These are phyloP conservation scores for Monilinia fructicola DNA, from an alignment of 2,329 filamentous ascomycete genomes.

Conservation along the genomic window DNA sequence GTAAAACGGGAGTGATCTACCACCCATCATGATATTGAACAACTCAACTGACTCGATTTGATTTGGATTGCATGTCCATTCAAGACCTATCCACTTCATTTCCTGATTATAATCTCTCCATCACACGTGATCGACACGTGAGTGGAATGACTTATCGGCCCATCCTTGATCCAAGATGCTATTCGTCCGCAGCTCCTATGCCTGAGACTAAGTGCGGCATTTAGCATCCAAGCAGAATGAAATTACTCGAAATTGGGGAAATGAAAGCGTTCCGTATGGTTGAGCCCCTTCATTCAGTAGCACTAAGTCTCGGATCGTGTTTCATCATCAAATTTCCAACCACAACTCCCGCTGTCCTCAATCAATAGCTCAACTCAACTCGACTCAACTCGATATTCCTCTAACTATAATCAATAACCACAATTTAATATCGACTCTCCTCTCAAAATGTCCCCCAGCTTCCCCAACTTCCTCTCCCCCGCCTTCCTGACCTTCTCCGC, in stretches of 20 bases:
- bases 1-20: conserved; percentile 17
- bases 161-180: background rate
- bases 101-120: too few species aligned
- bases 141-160: too few species aligned
- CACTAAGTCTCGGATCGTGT: conserved; percentile 1
- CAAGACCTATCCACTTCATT: conserved; percentile 7
- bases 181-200: background rate
- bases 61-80: conserved; percentile 3
- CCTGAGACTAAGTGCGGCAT: background rate
- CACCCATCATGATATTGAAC: conserved; percentile 8
- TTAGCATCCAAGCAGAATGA: background rate
- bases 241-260: background rate
- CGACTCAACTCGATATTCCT: too few species aligned
- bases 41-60: conserved; percentile 2
- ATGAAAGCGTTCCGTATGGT: background rate
- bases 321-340: background rate
- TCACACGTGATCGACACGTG: conserved; percentile 12
- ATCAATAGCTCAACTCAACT: background rate
- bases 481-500: conserved; percentile 32
- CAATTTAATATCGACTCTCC: background rate
- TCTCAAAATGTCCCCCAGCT: conserved; percentile 11
- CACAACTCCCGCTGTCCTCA: background rate
- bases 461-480: conserved; percentile 30
- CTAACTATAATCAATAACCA: background rate
- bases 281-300: conserved; percentile 1